Evolutionary conservation across 805 yeast species (phyloP).

Genomic region (Starmerella ratchasimensis): DNA sequence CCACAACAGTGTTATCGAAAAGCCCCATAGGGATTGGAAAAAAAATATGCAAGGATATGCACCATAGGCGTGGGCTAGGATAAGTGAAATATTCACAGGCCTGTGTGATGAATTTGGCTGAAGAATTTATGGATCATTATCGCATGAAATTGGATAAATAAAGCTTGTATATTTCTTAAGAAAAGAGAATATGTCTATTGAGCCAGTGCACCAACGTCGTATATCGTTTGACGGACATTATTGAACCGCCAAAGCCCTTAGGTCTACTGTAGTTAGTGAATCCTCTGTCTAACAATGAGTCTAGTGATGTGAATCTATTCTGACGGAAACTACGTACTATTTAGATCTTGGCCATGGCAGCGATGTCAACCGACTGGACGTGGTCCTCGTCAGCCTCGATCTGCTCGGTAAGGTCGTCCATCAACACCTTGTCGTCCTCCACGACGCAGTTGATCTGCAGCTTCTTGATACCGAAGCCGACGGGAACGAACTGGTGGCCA

Average conservation of each 20-base stretch:
- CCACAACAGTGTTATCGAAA: constrained; percentile 9
- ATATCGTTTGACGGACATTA: too few relatives aligned
- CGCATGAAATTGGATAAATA: too few relatives aligned
- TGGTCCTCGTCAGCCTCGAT: constrained; percentile 95
- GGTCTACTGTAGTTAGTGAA: not conserved
- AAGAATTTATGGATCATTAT: too few relatives aligned
- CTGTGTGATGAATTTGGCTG: too few relatives aligned
- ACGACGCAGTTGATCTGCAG: constrained; percentile 96
- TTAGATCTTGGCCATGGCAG: constrained; percentile 97
- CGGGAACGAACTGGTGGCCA: constrained; percentile 89
- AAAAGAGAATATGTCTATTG: not conserved
- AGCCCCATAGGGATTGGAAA: constrained; percentile 8
- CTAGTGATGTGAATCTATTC: not conserved
- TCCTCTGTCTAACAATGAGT: not conserved
- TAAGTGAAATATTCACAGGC: not conserved
- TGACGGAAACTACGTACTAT: constrained; percentile 18
- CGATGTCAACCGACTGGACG: constrained; percentile 97
- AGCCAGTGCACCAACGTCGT: too few relatives aligned
- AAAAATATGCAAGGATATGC: too few relatives aligned
- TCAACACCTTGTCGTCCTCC: constrained; percentile 91
- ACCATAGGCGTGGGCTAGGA: too few relatives aligned
- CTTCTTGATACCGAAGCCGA: constrained; percentile 99
- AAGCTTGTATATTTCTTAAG: not conserved
- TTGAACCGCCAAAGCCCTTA: not conserved
- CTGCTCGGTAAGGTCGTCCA: constrained; percentile 63